These are phyloP conservation scores for Lindgomyces ingoldianus DNA, from an alignment of 495 filamentous ascomycete species.

Conservation along the genomic window DNA sequence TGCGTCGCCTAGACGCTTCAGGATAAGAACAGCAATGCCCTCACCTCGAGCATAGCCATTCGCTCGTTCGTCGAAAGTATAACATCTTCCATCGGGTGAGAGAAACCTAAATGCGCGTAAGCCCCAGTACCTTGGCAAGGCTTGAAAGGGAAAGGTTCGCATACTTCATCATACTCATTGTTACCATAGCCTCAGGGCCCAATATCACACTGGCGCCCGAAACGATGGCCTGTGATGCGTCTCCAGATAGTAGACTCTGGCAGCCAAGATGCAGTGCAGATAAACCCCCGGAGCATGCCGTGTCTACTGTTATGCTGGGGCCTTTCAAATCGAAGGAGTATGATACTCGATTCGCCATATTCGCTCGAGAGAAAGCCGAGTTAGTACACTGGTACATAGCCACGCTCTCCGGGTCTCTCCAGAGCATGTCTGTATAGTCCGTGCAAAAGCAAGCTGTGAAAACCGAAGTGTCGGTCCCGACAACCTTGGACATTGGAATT, in stretches of 20 bases:
- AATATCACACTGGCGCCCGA: constrained; percentile 7
- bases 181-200: neutral
- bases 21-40: constrained; percentile 44
- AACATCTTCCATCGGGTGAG: constrained; percentile 20
- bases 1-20: constrained; percentile 44
- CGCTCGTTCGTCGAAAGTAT: constrained; percentile 12
- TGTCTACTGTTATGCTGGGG: too few species aligned
- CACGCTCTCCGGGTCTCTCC: neutral
- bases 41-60: constrained; percentile 29
- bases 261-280: constrained; percentile 19
- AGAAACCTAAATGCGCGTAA: constrained; percentile 32
- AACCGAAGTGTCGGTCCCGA: too few species aligned
- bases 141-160: too few species aligned
- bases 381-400: too few species aligned
- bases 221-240: constrained; percentile 7
- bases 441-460: neutral
- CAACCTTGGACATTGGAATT: neutral
- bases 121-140: too few species aligned
- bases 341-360: constrained; percentile 29
- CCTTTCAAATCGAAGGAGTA: constrained; percentile 31
- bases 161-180: too few species aligned
- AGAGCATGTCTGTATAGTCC: neutral
- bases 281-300: too few species aligned
- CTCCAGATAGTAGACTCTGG: neutral
- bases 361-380: constrained; percentile 2